Conservation (phyloP, 108 stramenopile species). For the Nannochloropsis gaditana region DNA sequence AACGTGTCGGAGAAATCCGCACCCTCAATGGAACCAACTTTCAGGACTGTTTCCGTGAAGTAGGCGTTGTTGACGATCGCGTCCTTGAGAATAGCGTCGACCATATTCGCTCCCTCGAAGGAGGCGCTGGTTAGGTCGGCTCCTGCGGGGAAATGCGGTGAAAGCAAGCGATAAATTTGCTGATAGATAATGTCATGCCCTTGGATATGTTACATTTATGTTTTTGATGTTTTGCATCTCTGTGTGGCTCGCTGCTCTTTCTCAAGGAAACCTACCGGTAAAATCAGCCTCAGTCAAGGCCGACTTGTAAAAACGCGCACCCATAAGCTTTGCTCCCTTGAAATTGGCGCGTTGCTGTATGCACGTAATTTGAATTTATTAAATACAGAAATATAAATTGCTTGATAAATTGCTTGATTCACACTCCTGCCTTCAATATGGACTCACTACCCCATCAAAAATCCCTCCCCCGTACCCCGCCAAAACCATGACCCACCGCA, state of each 20-base stretch:
- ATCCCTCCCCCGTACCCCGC: neutral
- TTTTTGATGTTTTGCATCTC: too few relatives aligned
- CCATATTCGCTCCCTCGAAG: neutral
- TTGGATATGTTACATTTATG: too few relatives aligned
- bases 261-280: neutral
- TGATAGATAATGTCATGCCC: neutral
- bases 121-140: neutral
- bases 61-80: neutral
- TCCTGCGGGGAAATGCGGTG: neutral
- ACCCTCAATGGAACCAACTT: neutral
- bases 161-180: neutral
- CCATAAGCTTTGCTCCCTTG: conserved; percentile 6
- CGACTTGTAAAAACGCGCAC: conserved; percentile 2
- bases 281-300: conserved; percentile 11
- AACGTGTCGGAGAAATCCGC: conserved; percentile 14
- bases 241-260: too few relatives aligned
- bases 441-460: neutral
- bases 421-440: neutral
- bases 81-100: neutral
- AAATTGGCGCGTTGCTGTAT: neutral
- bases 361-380: too few relatives aligned
- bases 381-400: too few relatives aligned
- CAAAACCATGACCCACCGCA: neutral
- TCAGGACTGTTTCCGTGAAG: neutral
- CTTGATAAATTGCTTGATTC: too few relatives aligned